These are phyloP conservation scores for Evansstolkia leycettana DNA, from an alignment of 495 filamentous ascomycete genomes.

Conservation along the genomic window DNA sequence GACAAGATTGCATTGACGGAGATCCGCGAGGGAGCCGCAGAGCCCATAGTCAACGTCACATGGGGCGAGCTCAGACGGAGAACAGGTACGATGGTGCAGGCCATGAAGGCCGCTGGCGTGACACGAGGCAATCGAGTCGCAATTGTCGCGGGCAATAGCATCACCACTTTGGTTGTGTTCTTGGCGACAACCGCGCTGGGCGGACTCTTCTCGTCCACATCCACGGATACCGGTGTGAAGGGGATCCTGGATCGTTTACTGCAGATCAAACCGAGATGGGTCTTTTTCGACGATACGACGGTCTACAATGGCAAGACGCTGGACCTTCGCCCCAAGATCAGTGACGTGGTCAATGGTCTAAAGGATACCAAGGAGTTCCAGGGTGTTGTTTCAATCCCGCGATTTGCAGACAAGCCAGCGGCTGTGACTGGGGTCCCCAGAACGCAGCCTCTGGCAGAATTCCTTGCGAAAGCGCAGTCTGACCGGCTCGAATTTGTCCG, in stretches of 20 bases:
- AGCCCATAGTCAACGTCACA: conserved; percentile 40
- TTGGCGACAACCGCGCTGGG: conserved; percentile 54
- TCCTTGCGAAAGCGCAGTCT: conserved; percentile 32
- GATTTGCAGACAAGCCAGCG: conserved; percentile 42
- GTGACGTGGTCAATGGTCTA: conserved; percentile 51
- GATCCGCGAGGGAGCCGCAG: conserved; percentile 54
- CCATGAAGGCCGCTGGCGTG: conserved; percentile 51
- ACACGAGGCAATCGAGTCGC: conserved; percentile 59
- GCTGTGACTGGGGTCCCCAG: conserved; percentile 45
- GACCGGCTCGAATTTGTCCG: conserved; percentile 41
- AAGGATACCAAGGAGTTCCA: conserved; percentile 42
- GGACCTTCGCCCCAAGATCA: conserved; percentile 61
- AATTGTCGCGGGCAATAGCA: conserved; percentile 56
- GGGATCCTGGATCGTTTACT: conserved; percentile 62
- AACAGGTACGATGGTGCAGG: conserved; percentile 44
- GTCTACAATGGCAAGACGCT: conserved; percentile 68
- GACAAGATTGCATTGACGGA: conserved; percentile 55
- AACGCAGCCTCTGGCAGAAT: conserved; percentile 38
- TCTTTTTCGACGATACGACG: conserved; percentile 69
- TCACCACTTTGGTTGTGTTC: conserved; percentile 57
- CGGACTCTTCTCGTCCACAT: conserved; percentile 56
- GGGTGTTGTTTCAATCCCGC: conserved; percentile 51
- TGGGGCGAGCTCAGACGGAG: conserved; percentile 48
- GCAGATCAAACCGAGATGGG: conserved; percentile 57
- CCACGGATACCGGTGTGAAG: conserved; percentile 69